Evolutionary conservation across 352 stramenopile species (phyloP), one percentile per base, ranked within the genome.

Genomic region (Pythium graminicola): DNA sequence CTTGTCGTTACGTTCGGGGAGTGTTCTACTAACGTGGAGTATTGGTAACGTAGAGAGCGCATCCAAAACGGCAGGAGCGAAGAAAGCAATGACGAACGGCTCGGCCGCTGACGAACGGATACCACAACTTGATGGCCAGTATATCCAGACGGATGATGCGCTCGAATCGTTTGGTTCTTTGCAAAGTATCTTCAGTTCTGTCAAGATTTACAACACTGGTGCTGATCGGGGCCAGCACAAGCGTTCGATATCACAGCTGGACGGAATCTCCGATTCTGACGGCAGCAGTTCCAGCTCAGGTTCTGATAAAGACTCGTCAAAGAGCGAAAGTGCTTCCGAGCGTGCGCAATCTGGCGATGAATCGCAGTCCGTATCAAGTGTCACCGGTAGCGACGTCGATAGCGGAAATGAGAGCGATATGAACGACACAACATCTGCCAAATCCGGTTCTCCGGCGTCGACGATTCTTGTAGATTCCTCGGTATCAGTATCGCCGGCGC

Each of bases 321-420:
- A 65, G 61, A 83, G 41, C 62, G 65, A 46, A 47, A 76, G 48
- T 16, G 44, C 60, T 53, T 79, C 64, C 14, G 54, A 56, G 31
- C 52, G 42, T 42, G 78, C 57, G 56, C 60, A 35, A 23, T 76
- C 62, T 17, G 58, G 60, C 20, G 60, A 61, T 42, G 59, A 54
- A 32, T 85, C 73, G 5, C 50, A 63, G 6, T 43, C 73, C 11
- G 47, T 69, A 2, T 81, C 50, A 0, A 50, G 40, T 17, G 20
- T 64, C 3, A 78, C 56, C n/a, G 64, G 57, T 2, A 72, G 57
- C 31, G 85, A 69, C 50, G 85, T 63, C 26, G 77, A 72, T 17
- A 89, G 76, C 54, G 74, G 64, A 26, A 83, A 69, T 62, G 76
- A 69, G 10, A 88, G 73, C 23, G 76, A 82, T n/a, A 35, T 36